A percentile compares a stretch with the other conserved stretches of the same genome.
phyloP scores from a whole-genome alignment of 805 yeast genomes.

The Saccharomyces jurei region DNA sequence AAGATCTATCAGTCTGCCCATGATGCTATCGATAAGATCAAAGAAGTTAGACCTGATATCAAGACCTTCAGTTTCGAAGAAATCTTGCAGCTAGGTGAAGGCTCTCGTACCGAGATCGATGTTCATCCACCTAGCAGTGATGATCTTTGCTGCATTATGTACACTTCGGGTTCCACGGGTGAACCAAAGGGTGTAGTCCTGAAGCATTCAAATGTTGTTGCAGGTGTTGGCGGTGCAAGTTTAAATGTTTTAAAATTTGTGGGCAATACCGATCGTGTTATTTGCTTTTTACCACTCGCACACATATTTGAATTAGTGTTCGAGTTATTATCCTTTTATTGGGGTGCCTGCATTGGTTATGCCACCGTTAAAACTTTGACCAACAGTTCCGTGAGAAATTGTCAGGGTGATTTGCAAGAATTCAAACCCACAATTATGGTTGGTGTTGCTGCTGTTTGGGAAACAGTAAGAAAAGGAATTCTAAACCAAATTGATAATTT shows the following conservation, averaged over 20 bases:
- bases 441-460: slow-evolving; percentile 99
- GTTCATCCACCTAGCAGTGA: slow-evolving; percentile 39
- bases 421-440: slow-evolving; percentile 92
- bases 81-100: slow-evolving; percentile 53
- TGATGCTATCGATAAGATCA: slow-evolving; percentile 50
- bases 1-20: slow-evolving; percentile 49
- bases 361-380: slow-evolving; percentile 88
- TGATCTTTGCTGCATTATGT: slow-evolving; percentile 55
- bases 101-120: slow-evolving; percentile 36
- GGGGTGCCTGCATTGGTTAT: slow-evolving; percentile 89
- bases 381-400: slow-evolving; percentile 72
- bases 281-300: slow-evolving; percentile 90
- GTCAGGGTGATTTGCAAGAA: slow-evolving; percentile 79
- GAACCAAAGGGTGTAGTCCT: slow-evolving; percentile 72
- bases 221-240: slow-evolving; percentile 81
- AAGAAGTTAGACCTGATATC: slow-evolving; percentile 68
- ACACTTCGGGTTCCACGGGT: slow-evolving; percentile 74
- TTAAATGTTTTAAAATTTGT: slow-evolving; percentile 51
- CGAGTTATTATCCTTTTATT: slow-evolving; percentile 68
- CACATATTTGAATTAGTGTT: slow-evolving; percentile 91
- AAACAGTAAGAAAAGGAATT: slow-evolving; percentile 88
- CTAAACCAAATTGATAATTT: slow-evolving; percentile 60
- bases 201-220: slow-evolving; percentile 57
- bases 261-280: slow-evolving; percentile 55
- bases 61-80: slow-evolving; percentile 59